These are phyloP conservation scores for Eruca vesicaria DNA, from an alignment of 441 rosid species.

Conservation along the genomic window DNA sequence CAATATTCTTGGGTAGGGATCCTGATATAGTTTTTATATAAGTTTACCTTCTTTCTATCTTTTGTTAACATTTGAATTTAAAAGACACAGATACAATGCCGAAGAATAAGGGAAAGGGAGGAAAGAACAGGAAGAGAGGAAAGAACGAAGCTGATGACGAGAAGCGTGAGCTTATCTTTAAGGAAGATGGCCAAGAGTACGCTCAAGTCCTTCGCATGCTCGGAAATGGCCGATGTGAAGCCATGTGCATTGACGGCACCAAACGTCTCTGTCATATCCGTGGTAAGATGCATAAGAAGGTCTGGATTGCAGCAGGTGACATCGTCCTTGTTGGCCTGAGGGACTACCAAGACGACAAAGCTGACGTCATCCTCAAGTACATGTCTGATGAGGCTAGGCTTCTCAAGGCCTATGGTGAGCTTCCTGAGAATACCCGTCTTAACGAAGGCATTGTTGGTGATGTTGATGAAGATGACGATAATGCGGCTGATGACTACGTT, in stretches of 20 bases:
- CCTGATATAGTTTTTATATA: background rate
- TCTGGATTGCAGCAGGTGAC: conserved; percentile 87
- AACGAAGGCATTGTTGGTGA: conserved; percentile 78
- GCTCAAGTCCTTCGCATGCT: conserved; percentile 79
- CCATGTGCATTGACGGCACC: conserved; percentile 65
- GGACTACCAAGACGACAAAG: conserved; percentile 88
- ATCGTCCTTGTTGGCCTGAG: conserved; percentile 75
- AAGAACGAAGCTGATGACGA: conserved; percentile 81
- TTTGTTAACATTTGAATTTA: background rate
- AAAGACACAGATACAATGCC: conserved; percentile 44
- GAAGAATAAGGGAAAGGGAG: conserved; percentile 87
- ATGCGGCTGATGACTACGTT: conserved; percentile 58
- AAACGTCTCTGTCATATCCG: conserved; percentile 79
- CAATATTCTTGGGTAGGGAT: background rate
- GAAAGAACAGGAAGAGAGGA: conserved; percentile 89
- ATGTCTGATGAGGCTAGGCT: conserved; percentile 89
- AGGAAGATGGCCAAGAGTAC: conserved; percentile 85
- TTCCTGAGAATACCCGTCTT: conserved; percentile 70
- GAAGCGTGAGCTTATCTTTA: conserved; percentile 72
- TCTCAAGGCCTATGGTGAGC: conserved; percentile 79
- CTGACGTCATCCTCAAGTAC: conserved; percentile 82
- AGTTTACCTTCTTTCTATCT: background rate
- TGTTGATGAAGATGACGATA: conserved; percentile 78
- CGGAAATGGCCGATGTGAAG: conserved; percentile 73
- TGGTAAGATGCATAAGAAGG: conserved; percentile 89